Base-by-base conservation (phyloP, 352 stramenopile genomes). In the Pythium sukuiense region DNA sequence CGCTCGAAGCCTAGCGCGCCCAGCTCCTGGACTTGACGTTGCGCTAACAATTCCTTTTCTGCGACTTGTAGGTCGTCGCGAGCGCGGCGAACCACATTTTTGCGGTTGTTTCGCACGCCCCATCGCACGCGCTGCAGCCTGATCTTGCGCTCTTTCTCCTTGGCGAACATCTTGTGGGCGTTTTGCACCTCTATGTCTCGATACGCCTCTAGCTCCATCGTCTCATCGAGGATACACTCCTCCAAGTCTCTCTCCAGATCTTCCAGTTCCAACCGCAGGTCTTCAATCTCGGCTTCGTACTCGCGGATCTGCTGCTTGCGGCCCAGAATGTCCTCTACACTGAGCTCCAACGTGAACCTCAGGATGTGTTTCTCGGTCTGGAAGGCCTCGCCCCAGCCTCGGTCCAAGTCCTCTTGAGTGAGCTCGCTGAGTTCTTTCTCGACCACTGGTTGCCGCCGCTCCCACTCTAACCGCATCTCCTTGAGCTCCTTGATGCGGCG, bases 161-260 rank as follows among this genome's bases (percentile, higher is more conserved):
- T 64, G 0, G 50, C 50, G 71, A 88, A 85, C 76, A 87, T 76
- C 1, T 37, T 41, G 1, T 63, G 54, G 6, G 79, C 84, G 49
- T 82, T 73, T 1, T 72, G 67, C 4, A 89, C 33, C 60, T 94
- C 85, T 26, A 87, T 65, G 7, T 84, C 76, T 8, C 84, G 77
- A 63, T 87, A 88, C 3, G 60, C 52, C 48, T 91, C 79, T 3
- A 94, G 64, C 45, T 90, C 77, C 63, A 76, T 76, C 7, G 83
- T 91, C 60, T 94, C 86, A 4, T 71, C 65, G 24, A 90, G 57
- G 6, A 92, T 67, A 20, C 73, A 82, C 43, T 92, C 86, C 59
- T 94, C 86, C 13, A 87, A 50, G 39, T 94, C 85, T 0, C 85
- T 80, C 66, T 95, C 87, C n/a, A 95, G 64, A 26, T 92, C 83